Evolutionary conservation across 164 flowering plant genomes (phyloP).

Genomic region (Nymphaea colorata): DNA sequence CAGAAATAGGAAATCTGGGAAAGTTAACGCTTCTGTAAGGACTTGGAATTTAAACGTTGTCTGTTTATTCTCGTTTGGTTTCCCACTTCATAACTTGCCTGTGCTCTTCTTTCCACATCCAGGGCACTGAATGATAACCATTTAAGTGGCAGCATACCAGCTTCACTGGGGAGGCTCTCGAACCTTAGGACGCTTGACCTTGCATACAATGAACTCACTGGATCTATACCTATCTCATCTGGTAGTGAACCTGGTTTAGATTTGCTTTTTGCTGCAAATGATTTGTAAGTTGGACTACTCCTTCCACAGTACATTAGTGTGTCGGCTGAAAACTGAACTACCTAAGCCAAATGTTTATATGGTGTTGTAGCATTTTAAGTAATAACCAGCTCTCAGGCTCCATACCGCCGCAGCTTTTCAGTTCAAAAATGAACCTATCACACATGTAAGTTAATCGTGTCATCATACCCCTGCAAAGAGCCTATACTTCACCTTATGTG

Average conservation of each 20-base stretch:
- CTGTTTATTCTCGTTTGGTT: not conserved
- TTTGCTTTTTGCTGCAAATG: constrained; percentile 58
- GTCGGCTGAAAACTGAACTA: not conserved
- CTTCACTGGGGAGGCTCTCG: constrained; percentile 64
- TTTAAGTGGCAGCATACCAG: constrained; percentile 61
- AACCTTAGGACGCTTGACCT: constrained; percentile 83
- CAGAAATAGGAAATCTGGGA: constrained; percentile 61
- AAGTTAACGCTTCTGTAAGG: constrained; percentile 71
- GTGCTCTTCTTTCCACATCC: constrained; percentile 6
- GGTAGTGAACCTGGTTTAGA: constrained; percentile 54
- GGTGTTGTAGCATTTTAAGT: constrained; percentile 68
- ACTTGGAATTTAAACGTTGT: not conserved
- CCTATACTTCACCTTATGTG: not conserved
- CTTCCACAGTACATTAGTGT: not conserved
- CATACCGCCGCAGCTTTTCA: constrained; percentile 63
- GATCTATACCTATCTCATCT: constrained; percentile 64
- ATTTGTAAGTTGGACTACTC: constrained; percentile 36
- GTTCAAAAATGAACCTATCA: constrained; percentile 55
- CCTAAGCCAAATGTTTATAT: not conserved
- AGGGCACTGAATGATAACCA: constrained; percentile 90
- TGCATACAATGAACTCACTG: constrained; percentile 75
- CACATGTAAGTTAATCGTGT: constrained; percentile 52
- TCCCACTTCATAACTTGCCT: not conserved
- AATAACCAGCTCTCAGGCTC: constrained; percentile 74
- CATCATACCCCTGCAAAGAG: not conserved